Evolutionary conservation across 345 rosid species (phyloP).

Genomic region (Ceriops tagal): DNA sequence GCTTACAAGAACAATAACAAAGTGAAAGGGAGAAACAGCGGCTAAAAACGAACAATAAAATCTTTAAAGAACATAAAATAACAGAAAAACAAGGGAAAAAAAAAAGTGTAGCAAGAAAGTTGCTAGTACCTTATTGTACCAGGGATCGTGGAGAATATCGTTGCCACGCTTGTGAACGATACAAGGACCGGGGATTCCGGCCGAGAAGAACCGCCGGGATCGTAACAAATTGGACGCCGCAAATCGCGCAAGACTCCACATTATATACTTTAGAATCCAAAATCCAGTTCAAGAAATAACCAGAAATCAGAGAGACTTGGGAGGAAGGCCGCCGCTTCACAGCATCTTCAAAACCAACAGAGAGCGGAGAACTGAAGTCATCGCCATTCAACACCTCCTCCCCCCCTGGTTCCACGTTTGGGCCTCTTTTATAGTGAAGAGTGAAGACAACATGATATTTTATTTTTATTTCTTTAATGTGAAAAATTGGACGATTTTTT

Average conservation of each 20-base stretch:
- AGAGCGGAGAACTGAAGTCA: not conserved
- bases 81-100: no score
- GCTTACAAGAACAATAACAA: no score
- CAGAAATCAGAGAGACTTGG: not conserved
- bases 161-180: conserved; percentile 96
- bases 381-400: no score
- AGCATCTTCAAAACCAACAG: not conserved
- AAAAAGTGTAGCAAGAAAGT: not conserved
- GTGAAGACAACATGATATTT: not conserved
- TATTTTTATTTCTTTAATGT: no score
- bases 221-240: conserved; percentile 43
- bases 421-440: not conserved
- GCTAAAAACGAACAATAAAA: no score
- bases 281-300: conserved; percentile 23
- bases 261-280: conserved; percentile 27
- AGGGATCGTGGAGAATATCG: conserved; percentile 98
- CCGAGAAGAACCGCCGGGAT: conserved; percentile 56
- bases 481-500: no score
- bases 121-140: conserved; percentile 80
- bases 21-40: no score
- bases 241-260: conserved; percentile 62
- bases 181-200: conserved; percentile 88
- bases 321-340: not conserved
- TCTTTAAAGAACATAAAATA: no score
- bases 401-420: conserved; percentile 3